Conservation (phyloP, 805 yeast genomes). For the Blastobotrys parvus region DNA sequence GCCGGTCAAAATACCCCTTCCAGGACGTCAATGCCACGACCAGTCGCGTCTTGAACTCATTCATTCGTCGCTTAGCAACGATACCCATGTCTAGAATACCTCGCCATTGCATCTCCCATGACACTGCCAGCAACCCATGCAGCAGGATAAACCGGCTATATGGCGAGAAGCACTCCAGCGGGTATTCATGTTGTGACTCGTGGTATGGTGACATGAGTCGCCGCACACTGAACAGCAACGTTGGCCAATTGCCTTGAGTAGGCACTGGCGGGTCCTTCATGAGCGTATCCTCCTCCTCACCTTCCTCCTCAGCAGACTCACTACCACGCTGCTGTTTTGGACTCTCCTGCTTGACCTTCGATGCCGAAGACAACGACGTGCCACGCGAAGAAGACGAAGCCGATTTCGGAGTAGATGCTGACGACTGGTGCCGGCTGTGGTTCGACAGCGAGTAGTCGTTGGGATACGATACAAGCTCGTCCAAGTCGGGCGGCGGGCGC, state of each 20-base stretch:
- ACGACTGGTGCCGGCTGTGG: conserved; percentile 1
- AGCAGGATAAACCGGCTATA: conserved; percentile 32
- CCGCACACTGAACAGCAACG: conserved; percentile 26
- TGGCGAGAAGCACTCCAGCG: conserved; percentile 30
- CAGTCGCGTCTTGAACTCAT: conserved; percentile 26
- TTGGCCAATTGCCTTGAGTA: conserved; percentile 28
- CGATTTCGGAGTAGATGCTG: not conserved
- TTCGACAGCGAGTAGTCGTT: not conserved
- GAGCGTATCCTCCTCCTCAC: conserved; percentile 2
- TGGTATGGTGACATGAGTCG: conserved; percentile 27
- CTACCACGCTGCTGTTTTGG: not conserved
- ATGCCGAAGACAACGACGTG: not conserved
- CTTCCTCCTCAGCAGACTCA: not conserved
- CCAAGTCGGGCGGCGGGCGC: conserved; percentile 8
- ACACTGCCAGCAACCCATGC: conserved; percentile 31
- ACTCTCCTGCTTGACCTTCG: too few relatives aligned
- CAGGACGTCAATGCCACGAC: conserved; percentile 30
- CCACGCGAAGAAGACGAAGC: not conserved
- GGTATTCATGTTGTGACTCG: conserved; percentile 28
- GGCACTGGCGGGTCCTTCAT: conserved; percentile 4
- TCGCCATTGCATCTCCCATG: conserved; percentile 30
- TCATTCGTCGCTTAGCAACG: conserved; percentile 28
- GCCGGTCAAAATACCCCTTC: conserved; percentile 33
- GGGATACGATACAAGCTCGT: conserved; percentile 2
- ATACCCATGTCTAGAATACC: conserved; percentile 31